These are phyloP conservation scores for Macrotyloma uniflorum DNA, from an alignment of 306 rosid species.

Conservation along the genomic window DNA sequence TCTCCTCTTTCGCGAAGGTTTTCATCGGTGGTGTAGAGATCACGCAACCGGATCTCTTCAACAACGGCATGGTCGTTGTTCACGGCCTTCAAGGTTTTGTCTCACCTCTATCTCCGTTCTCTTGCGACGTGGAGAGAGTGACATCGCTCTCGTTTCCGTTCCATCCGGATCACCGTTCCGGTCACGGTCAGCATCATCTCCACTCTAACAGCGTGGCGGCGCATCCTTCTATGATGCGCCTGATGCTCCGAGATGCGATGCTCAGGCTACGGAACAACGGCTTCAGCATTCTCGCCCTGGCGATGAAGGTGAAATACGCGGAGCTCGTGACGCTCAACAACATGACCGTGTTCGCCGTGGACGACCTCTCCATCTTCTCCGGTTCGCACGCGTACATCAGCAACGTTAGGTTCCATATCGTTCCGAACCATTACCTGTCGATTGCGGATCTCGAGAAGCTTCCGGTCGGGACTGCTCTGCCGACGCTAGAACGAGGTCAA, in stretches of 20 bases:
- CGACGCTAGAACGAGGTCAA: slow-evolving; percentile 59
- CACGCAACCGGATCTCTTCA: slow-evolving; percentile 68
- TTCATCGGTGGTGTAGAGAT: slow-evolving; percentile 71
- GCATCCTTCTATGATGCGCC: slow-evolving; percentile 59
- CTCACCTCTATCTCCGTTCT: slow-evolving; percentile 62
- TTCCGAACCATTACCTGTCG: slow-evolving; percentile 62
- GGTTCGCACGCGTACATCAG: slow-evolving; percentile 68
- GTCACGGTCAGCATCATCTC: slow-evolving; percentile 28
- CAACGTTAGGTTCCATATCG: slow-evolving; percentile 66
- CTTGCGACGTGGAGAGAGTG: slow-evolving; percentile 69
- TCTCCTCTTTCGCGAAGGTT: slow-evolving; percentile 38
- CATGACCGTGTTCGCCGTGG: slow-evolving; percentile 72
- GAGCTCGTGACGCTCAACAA: slow-evolving; percentile 61
- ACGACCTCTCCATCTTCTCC: slow-evolving; percentile 68
- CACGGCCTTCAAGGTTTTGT: slow-evolving; percentile 73
- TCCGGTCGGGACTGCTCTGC: slow-evolving; percentile 63
- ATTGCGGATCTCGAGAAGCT: slow-evolving; percentile 64
- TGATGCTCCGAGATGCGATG: slow-evolving; percentile 71
- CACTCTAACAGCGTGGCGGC: slow-evolving; percentile 16
- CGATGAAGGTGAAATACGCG: slow-evolving; percentile 62
- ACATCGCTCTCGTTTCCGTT: slow-evolving; percentile 57
- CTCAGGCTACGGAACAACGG: slow-evolving; percentile 75
- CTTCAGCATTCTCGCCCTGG: slow-evolving; percentile 64
- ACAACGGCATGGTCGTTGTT: slow-evolving; percentile 61
- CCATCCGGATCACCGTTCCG: slow-evolving; percentile 54